Evolutionary conservation across 106 monocot genomes (phyloP).

Genomic region (Allium sativum): DNA sequence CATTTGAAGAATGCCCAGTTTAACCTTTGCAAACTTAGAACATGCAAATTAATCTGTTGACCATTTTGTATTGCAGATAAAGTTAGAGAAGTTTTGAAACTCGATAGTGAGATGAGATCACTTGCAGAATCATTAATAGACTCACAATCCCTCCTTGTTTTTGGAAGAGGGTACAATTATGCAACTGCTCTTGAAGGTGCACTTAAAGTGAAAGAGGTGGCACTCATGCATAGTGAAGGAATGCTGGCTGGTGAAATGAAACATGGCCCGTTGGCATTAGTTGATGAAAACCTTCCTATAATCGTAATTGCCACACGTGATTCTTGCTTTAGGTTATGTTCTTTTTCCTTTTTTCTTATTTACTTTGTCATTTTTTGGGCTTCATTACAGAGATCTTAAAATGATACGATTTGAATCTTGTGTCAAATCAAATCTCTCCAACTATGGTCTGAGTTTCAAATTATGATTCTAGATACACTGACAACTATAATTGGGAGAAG

Average conservation of each 20-base stretch:
- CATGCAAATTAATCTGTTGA: slow-evolving; percentile 1
- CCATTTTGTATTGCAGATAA: slow-evolving; percentile 27
- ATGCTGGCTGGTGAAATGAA: slow-evolving; percentile 99
- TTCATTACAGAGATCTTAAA: too few relatives aligned
- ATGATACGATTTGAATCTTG: too few relatives aligned
- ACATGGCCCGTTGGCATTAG: slow-evolving; percentile 92
- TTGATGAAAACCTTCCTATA: slow-evolving; percentile 92
- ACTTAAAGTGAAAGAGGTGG: slow-evolving; percentile 93
- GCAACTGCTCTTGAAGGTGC: slow-evolving; percentile 95
- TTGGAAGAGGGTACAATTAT: slow-evolving; percentile 95
- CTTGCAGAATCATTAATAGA: slow-evolving; percentile 74
- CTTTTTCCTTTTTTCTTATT: not conserved
- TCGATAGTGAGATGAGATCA: slow-evolving; percentile 76
- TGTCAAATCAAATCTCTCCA: too few relatives aligned
- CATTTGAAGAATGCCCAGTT: too few relatives aligned
- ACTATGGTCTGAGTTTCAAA: too few relatives aligned
- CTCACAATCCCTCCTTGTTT: slow-evolving; percentile 71
- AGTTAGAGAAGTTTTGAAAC: slow-evolving; percentile 60
- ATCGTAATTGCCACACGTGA: slow-evolving; percentile 91
- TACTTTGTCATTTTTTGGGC: too few relatives aligned
- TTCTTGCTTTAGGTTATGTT: slow-evolving; percentile 70
- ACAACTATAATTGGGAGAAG: too few relatives aligned
- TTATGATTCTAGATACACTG: too few relatives aligned
- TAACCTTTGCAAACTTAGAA: too few relatives aligned
- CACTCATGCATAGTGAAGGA: slow-evolving; percentile 94